Percentiles rank a stretch among this genome's conserved stretches.
Conservation (phyloP, 2,329 filamentous ascomycete genomes). For the Colletotrichum sp. region DNA sequence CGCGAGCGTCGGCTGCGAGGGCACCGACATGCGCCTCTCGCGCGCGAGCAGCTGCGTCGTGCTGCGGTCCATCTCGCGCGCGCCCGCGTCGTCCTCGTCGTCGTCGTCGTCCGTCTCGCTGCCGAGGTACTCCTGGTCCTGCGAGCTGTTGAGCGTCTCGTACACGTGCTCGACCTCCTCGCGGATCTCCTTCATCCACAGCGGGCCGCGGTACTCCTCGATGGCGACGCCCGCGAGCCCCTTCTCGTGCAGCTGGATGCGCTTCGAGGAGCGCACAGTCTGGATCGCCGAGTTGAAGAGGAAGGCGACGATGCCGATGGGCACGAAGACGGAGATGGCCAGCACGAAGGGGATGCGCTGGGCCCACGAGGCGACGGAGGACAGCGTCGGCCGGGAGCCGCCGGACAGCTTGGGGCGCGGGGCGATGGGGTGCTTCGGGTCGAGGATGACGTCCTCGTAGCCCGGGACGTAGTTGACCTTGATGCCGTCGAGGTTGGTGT, state of each 20-base stretch:
- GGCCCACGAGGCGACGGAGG: constrained; percentile 42
- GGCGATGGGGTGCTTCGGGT: constrained; percentile 66
- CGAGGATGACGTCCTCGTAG: constrained; percentile 77
- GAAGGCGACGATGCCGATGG: constrained; percentile 74
- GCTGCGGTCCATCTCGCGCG: constrained; percentile 33
- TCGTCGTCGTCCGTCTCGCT: constrained; percentile 47
- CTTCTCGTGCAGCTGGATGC: constrained; percentile 78
- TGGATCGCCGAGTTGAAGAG: constrained; percentile 80
- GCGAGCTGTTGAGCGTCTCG: constrained; percentile 72
- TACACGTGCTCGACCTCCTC: constrained; percentile 79
- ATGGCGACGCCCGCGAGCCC: constrained; percentile 72
- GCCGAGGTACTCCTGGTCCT: constrained; percentile 74
- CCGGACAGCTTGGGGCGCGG: constrained; percentile 41
- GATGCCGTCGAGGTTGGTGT: constrained; percentile 67
- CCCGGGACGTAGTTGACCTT: constrained; percentile 76
- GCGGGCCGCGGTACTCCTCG: constrained; percentile 70
- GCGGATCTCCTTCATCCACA: constrained; percentile 77
- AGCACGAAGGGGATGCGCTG: constrained; percentile 67
- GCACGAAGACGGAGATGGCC: constrained; percentile 72
- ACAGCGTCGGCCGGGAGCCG: constrained; percentile 29
- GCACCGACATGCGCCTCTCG: constrained; percentile 45
- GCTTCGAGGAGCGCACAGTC: constrained; percentile 73
- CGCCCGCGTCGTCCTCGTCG: constrained; percentile 43
- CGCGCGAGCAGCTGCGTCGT: constrained; percentile 45
- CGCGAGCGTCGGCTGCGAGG: constrained; percentile 73